Evolutionary conservation across 2,329 filamentous ascomycete genomes (phyloP).

Genomic region (Cladosporium phlei): DNA sequence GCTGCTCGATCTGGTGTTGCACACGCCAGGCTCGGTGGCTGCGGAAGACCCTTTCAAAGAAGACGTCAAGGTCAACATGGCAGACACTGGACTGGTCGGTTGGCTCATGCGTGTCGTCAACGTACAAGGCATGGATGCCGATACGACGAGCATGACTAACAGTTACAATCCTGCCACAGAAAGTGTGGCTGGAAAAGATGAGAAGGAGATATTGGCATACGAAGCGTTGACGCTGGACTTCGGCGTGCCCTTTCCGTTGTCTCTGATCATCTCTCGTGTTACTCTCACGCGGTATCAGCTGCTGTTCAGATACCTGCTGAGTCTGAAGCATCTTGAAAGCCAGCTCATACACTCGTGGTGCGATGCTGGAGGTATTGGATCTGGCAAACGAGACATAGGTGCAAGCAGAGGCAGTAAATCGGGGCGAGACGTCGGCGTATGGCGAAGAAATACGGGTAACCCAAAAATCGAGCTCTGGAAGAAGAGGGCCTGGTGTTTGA

Average conservation of each 20-base stretch:
- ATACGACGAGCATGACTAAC: constrained; percentile 49
- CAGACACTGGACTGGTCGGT: constrained; percentile 86
- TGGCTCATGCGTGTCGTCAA: constrained; percentile 95
- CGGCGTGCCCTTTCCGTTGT: constrained; percentile 87
- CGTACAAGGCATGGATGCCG: constrained; percentile 82
- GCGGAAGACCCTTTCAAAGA: constrained; percentile 96
- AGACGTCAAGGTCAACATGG: constrained; percentile 96
- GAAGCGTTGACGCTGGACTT: constrained; percentile 94
- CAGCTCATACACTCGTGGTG: constrained; percentile 85
- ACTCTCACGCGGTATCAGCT: constrained; percentile 96
- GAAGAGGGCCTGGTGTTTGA: constrained; percentile 80
- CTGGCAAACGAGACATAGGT: constrained; percentile 2
- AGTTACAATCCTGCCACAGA: constrained; percentile 65
- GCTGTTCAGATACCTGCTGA: constrained; percentile 88
- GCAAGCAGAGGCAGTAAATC: constrained; percentile 1
- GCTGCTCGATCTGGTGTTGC: constrained; percentile 87
- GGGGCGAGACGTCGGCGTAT: constrained; percentile 2
- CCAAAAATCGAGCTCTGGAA: constrained; percentile 85
- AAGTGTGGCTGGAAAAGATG: constrained; percentile 59
- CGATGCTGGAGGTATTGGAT: constrained; percentile 40
- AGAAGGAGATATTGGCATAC: constrained; percentile 84
- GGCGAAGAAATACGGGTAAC: constrained; percentile 34
- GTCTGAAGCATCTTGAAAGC: constrained; percentile 81
- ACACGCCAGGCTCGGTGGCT: constrained; percentile 92
- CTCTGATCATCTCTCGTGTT: constrained; percentile 89